Conservation (phyloP, 805 yeast species). For the Pichia cephalocereana region DNA sequence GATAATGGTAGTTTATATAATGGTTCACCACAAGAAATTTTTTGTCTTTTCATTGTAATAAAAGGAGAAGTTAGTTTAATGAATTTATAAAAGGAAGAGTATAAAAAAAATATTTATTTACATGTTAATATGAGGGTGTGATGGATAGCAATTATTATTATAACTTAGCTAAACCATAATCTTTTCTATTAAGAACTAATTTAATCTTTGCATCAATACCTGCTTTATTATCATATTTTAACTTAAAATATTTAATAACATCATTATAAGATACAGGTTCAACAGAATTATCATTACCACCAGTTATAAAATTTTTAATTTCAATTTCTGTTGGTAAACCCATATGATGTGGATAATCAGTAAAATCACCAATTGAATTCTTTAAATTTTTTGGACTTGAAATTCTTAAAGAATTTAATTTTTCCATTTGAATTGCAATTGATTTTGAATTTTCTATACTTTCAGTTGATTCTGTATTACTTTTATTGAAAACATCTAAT, state of each 20-base stretch:
- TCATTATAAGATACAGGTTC: slow-evolving; percentile 49
- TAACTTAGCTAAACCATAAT: not conserved
- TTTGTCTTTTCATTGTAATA: not conserved
- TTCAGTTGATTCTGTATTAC: slow-evolving; percentile 11
- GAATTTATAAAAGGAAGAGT: too few species aligned
- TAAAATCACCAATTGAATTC: slow-evolving; percentile 28
- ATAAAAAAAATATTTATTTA: not conserved
- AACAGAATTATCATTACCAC: slow-evolving; percentile 38
- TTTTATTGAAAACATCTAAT: slow-evolving; percentile 19
- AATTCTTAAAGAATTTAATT: slow-evolving; percentile 29
- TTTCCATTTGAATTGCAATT: slow-evolving; percentile 9
- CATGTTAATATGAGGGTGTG: not conserved
- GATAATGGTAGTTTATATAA: slow-evolving; percentile 11
- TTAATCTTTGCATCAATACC: slow-evolving; percentile 58
- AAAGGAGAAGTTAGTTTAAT: too few species aligned
- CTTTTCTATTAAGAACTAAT: slow-evolving; percentile 50
- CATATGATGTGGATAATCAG: slow-evolving; percentile 47
- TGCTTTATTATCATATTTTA: slow-evolving; percentile 39
- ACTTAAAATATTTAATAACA: slow-evolving; percentile 53
- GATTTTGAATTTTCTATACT: not conserved
- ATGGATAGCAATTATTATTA: too few species aligned
- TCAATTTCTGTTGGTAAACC: slow-evolving; percentile 73
- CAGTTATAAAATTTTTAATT: slow-evolving; percentile 45
- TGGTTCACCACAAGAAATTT: not conserved
- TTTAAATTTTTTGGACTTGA: slow-evolving; percentile 24